Evolutionary conservation across 2,329 filamentous ascomycete genomes (phyloP).

Genomic region (Tolypocladium paradoxum): DNA sequence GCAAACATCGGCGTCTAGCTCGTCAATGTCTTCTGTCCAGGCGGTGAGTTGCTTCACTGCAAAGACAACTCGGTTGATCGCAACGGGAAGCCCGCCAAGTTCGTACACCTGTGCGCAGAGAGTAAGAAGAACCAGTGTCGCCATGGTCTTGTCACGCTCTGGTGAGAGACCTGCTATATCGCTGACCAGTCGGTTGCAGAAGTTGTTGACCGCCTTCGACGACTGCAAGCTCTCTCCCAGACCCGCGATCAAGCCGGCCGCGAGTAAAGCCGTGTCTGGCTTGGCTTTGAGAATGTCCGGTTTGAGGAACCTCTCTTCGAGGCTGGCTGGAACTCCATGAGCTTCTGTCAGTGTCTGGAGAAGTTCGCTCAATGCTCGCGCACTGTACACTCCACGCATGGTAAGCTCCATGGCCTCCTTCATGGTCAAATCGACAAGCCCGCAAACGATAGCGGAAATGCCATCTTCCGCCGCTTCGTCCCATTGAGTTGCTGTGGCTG

Average conservation of each 20-base stretch:
- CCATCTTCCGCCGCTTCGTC: constrained; percentile 19
- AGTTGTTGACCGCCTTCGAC: constrained; percentile 37
- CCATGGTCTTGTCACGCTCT: constrained; percentile 31
- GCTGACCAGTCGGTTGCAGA: constrained; percentile 51
- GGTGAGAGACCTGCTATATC: constrained; percentile 42
- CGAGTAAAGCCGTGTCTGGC: constrained; percentile 34
- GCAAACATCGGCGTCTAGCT: constrained; percentile 31
- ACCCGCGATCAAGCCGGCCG: constrained; percentile 39
- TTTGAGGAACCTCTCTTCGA: constrained; percentile 37
- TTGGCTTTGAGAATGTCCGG: constrained; percentile 35
- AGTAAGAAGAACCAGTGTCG: constrained; percentile 43
- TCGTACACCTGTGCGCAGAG: constrained; percentile 41
- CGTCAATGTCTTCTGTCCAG: constrained; percentile 49
- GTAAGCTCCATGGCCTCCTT: constrained; percentile 30
- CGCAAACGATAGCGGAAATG: constrained; percentile 25
- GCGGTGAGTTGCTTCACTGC: constrained; percentile 67
- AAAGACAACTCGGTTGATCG: constrained; percentile 66
- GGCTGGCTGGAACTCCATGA: constrained; percentile 31
- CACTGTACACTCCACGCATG: constrained; percentile 38
- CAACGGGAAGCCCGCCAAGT: constrained; percentile 40
- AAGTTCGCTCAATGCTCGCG: constrained; percentile 39
- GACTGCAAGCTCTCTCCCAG: constrained; percentile 37
- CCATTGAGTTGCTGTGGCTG: constrained; percentile 27
- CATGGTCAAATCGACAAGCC: constrained; percentile 33
- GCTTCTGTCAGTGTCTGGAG: constrained; percentile 34